phyloP scores from a whole-genome alignment of 306 rosid species.

The Cicer cuneatum region DNA sequence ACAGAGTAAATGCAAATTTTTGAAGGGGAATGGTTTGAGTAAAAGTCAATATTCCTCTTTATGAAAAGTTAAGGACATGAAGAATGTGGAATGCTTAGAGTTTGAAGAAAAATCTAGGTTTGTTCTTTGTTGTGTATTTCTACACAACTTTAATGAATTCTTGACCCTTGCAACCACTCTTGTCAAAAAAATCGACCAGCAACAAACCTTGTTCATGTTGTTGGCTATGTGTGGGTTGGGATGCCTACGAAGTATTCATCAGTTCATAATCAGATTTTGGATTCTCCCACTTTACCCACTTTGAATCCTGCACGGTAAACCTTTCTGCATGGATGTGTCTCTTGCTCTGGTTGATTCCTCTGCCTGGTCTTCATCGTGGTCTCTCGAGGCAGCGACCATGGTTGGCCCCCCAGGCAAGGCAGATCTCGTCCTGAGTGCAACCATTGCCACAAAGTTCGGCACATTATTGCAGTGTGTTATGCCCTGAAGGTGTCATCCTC shows the following conservation, averaged over 20 bases:
- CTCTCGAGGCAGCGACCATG: background rate
- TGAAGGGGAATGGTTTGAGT: too few species aligned
- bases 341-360: background rate
- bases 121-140: background rate
- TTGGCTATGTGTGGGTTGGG: background rate
- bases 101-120: background rate
- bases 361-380: background rate
- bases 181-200: background rate
- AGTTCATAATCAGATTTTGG: background rate
- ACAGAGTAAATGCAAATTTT: too few species aligned
- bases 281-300: background rate
- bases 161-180: background rate
- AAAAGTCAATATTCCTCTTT: background rate
- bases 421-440: background rate
- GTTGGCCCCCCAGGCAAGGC: background rate
- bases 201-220: background rate
- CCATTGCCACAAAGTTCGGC: background rate
- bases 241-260: background rate
- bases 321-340: background rate
- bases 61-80: slow-evolving; percentile 5
- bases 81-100: background rate
- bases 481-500: background rate
- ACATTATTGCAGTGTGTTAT: background rate
- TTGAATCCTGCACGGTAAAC: background rate
- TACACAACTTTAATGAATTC: background rate